Conservation (phyloP, 2,329 filamentous ascomycete species). For the Canariomyces notabilis region DNA sequence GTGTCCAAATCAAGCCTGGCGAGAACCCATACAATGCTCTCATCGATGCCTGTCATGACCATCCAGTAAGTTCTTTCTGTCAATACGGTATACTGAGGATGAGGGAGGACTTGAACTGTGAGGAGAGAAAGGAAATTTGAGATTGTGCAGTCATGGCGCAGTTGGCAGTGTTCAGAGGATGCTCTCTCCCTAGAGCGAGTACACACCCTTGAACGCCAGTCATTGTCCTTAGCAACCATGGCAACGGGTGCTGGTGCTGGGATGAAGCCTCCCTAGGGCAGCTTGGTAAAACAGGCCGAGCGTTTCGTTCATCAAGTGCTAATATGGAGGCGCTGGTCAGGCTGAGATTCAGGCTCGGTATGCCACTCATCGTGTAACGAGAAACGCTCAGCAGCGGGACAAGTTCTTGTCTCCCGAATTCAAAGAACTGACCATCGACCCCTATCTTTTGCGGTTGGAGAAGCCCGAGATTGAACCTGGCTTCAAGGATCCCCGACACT, state of each 20-base stretch:
- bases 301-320: not conserved
- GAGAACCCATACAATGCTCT: conserved; percentile 74
- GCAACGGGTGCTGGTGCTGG: too few relatives aligned
- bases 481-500: conserved; percentile 72
- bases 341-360: conserved; percentile 67
- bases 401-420: conserved; percentile 69
- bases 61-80: conserved; percentile 54
- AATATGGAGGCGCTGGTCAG: conserved; percentile 35
- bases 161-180: too few relatives aligned
- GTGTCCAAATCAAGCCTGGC: conserved; percentile 43
- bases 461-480: conserved; percentile 58
- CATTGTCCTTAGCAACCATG: too few relatives aligned
- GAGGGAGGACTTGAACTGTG: not conserved
- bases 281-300: not conserved
- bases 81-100: not conserved
- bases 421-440: conserved; percentile 67
- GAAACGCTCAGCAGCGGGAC: conserved; percentile 70
- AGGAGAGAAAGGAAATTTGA: not conserved
- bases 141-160: too few relatives aligned
- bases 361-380: conserved; percentile 63
- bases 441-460: conserved; percentile 65
- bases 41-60: conserved; percentile 60
- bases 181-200: too few relatives aligned
- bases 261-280: too few relatives aligned
- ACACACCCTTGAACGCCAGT: too few relatives aligned